These are phyloP conservation scores for Aphanomyces invadans DNA, from an alignment of 352 stramenopile genomes.

Conservation along the genomic window DNA sequence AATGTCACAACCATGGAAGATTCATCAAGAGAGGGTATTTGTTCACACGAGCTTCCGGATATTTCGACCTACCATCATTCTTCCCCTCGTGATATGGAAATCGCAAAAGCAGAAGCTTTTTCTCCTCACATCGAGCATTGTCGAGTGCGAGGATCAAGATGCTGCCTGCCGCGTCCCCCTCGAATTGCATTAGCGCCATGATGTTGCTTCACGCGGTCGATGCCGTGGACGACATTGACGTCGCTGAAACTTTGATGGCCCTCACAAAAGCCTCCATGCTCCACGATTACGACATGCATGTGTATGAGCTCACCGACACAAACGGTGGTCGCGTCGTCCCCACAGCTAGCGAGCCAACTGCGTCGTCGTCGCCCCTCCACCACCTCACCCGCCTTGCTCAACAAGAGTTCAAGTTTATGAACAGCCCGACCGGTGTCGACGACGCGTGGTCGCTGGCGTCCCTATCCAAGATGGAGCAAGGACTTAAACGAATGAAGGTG, in stretches of 20 bases:
- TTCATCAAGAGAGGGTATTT: too few relatives aligned
- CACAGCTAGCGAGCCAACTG: background rate
- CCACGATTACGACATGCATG: background rate
- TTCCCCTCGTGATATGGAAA: background rate
- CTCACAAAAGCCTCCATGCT: conserved; percentile 9
- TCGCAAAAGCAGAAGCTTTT: background rate
- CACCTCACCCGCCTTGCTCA: conserved; percentile 17
- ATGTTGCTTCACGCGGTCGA: conserved; percentile 22
- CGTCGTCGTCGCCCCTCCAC: conserved; percentile 2
- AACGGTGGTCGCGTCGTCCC: too few relatives aligned
- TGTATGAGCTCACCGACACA: background rate
- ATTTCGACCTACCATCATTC: background rate
- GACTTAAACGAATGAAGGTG: conserved; percentile 24
- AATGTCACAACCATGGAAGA: too few relatives aligned
- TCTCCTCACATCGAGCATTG: background rate
- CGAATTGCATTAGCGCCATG: background rate
- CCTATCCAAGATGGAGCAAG: conserved; percentile 23
- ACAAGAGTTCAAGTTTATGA: conserved; percentile 24
- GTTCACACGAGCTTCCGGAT: background rate
- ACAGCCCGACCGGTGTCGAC: conserved; percentile 19
- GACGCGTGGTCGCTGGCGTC: conserved; percentile 19
- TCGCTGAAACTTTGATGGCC: conserved; percentile 20
- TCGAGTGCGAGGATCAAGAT: background rate
- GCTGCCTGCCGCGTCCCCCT: background rate
- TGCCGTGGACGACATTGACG: conserved; percentile 19